Percentiles rank a stretch among this genome's conserved stretches.
These are phyloP conservation scores for Apiospora malaysiana DNA, from an alignment of 2,329 filamentous ascomycete genomes.

Conservation along the genomic window DNA sequence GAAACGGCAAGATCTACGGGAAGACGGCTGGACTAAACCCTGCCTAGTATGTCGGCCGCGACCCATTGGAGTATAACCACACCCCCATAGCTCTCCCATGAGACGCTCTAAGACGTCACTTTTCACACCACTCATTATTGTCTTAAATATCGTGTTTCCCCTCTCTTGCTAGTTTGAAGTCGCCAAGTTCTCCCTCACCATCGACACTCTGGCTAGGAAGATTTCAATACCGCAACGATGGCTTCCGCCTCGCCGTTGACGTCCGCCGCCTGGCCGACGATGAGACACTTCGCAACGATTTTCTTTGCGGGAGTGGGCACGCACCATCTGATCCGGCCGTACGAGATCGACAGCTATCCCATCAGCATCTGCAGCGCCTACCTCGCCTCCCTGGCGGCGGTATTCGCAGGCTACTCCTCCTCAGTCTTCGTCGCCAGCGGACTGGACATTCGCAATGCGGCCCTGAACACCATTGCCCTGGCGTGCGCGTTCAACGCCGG, in stretches of 20 bases:
- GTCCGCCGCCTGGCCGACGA: neutral
- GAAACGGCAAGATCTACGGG: neutral
- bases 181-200: neutral
- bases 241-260: neutral
- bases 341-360: conserved; percentile 2
- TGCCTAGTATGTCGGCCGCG: neutral
- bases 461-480: neutral
- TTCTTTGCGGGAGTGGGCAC: neutral
- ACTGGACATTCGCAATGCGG: neutral
- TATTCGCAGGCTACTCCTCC: neutral
- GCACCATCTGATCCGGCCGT: conserved; percentile 11
- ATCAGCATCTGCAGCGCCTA: neutral
- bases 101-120: neutral
- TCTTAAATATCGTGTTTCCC: neutral
- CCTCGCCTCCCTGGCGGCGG: neutral
- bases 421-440: neutral
- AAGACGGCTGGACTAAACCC: neutral
- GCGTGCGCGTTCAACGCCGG: neutral
- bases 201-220: neutral
- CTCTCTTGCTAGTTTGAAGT: neutral
- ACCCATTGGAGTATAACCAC: no score
- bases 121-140: neutral
- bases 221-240: neutral
- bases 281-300: neutral
- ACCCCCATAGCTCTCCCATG: neutral